Percentiles rank a stretch among this genome's conserved stretches.
These are phyloP conservation scores for Pythium chondricola DNA, from an alignment of 352 stramenopile genomes.

Conservation along the genomic window DNA sequence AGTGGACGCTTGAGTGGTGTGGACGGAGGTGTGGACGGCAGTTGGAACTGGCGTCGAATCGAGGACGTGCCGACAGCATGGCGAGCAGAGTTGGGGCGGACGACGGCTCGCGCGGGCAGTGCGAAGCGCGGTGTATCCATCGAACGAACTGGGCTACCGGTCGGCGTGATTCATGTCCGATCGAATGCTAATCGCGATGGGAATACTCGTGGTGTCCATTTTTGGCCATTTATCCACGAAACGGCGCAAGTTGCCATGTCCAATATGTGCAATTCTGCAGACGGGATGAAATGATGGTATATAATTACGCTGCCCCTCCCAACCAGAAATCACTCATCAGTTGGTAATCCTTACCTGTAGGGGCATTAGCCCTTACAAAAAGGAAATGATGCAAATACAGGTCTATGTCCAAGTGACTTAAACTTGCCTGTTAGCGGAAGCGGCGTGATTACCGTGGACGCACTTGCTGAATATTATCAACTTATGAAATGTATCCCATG, in stretches of 20 bases:
- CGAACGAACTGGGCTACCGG: not conserved
- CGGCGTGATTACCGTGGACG: conserved; percentile 73
- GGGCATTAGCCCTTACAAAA: conserved; percentile 64
- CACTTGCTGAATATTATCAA: conserved; percentile 43
- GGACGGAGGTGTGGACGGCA: not conserved
- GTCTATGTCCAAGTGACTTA: conserved; percentile 79
- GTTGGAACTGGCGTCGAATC: not conserved
- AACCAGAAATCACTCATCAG: conserved; percentile 53
- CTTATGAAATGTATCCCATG: no score
- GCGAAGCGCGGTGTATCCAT: not conserved
- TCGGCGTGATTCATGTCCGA: conserved; percentile 1
- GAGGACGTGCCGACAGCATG: not conserved
- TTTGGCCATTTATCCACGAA: not conserved
- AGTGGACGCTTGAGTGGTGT: not conserved
- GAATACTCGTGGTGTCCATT: conserved; percentile 1
- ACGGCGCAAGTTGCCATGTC: not conserved
- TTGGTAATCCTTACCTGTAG: conserved; percentile 85
- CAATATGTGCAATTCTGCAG: not conserved
- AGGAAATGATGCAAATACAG: conserved; percentile 78
- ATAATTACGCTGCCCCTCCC: not conserved
- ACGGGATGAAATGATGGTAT: conserved; percentile 4
- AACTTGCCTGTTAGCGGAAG: conserved; percentile 66
- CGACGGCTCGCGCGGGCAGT: not conserved
- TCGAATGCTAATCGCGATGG: no score
- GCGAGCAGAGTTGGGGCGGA: not conserved